Base-by-base conservation (phyloP, 129 eudicot species). In the Tagetes patula region DNA sequence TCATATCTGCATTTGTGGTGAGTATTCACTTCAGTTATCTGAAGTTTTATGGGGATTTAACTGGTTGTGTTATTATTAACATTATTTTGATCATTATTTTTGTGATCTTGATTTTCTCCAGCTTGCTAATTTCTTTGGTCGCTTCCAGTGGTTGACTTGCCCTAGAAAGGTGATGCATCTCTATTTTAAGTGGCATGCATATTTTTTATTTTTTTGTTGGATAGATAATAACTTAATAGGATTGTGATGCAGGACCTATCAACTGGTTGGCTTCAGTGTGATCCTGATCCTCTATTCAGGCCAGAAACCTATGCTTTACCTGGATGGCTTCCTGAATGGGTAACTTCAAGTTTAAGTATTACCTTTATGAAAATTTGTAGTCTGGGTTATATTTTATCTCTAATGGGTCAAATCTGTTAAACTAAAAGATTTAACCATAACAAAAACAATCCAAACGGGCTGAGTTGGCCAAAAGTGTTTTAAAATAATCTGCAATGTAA, bases 241-340 rank as follows among this genome's bases (percentile, higher is more conserved):
- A 52, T 45, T 13, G 33, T 60, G 7, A 73, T 83, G 72, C 84
- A 90, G 98, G 98, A 94, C 80, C 84, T 94, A 55, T 87, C 98
- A 52, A 87, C 93, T 78, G 92, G 96, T 46, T 94, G 98, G 98
- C 98, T 94, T 73, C 87, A 94, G 20, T 94, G 98, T 75, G 98
- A 94, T 83, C 96, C 98, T 42, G 98, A 88, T 65, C 87, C 86
- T 50, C 72, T 86, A 61, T 94, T 87, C 53, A 87, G 82, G 77
- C 96, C 96, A 1, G 98, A 89, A 76, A 67, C 43, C 67, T 87
- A 70, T 75, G 46, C 76, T 55, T 60, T 94, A 41, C 96, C 96
- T 12, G 85, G 81, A 76, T 84, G 96, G 96, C 40, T 87, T 81
- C 87, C 92, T 71, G 75, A 73, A 71, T 92, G 92, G 98, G 98